Evolutionary conservation across 805 yeast species (phyloP).

Genomic region (Kazachstania taianensis): DNA sequence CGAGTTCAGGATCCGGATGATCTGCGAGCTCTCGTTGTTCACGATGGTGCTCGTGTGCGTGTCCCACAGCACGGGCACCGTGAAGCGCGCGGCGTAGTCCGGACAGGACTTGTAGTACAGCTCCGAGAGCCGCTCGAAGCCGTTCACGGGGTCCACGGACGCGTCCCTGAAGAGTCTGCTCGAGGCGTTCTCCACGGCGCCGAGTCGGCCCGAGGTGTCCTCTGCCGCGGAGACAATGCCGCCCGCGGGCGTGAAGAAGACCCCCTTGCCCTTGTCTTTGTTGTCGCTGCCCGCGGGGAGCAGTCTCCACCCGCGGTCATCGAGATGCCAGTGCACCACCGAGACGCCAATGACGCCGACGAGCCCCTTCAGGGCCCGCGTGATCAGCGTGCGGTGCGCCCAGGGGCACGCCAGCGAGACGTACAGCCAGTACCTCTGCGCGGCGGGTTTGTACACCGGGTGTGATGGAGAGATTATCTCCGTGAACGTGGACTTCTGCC

Average conservation of each 20-base stretch:
- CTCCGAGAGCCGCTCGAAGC: conserved; percentile 51
- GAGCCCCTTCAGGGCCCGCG: conserved; percentile 65
- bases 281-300: conserved; percentile 6
- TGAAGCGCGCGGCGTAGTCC: conserved; percentile 69
- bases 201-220: conserved; percentile 9
- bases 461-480: conserved; percentile 43
- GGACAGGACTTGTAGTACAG: conserved; percentile 68
- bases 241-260: conserved; percentile 14
- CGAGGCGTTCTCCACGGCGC: conserved; percentile 13
- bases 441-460: conserved; percentile 61
- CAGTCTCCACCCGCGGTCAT: conserved; percentile 82
- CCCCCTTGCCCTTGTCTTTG: conserved; percentile 6
- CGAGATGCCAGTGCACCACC: conserved; percentile 89
- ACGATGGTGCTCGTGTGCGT: conserved; percentile 73
- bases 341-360: conserved; percentile 50
- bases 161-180: conserved; percentile 25
- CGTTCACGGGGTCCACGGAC: conserved; percentile 52
- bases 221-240: conserved; percentile 10
- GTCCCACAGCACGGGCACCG: conserved; percentile 94
- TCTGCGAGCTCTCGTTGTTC: conserved; percentile 84
- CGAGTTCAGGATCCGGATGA: conserved; percentile 71
- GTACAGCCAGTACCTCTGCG: conserved; percentile 74
- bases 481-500: conserved; percentile 51
- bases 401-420: conserved; percentile 92
- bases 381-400: conserved; percentile 78